Percentiles rank a stretch among this genome's conserved stretches.
Conservation (phyloP, 2,329 filamentous ascomycete genomes). For the Calonectria leucothoes region DNA sequence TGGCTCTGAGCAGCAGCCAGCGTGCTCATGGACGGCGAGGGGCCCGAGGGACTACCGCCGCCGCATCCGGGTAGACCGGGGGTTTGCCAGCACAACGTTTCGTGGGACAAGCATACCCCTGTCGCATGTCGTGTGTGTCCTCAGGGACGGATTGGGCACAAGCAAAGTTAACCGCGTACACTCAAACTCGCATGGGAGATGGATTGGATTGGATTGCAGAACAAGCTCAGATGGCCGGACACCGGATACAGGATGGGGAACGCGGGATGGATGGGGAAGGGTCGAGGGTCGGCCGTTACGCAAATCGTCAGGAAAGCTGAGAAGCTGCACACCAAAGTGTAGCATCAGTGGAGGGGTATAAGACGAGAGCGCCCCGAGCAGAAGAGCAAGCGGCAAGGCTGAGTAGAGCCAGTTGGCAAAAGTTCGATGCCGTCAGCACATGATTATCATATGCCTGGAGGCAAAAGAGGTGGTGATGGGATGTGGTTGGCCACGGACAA, state of each 20-base stretch:
- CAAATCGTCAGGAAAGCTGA: constrained; percentile 9
- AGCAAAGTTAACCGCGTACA: constrained; percentile 9
- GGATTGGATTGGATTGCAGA: constrained; percentile 5
- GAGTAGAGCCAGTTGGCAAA: constrained; percentile 2
- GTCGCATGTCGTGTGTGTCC: constrained; percentile 19
- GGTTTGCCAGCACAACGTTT: constrained; percentile 18
- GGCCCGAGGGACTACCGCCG: constrained; percentile 23
- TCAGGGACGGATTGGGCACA: constrained; percentile 9
- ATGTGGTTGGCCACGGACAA: neutral
- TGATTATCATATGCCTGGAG: neutral
- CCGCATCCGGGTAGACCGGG: constrained; percentile 35
- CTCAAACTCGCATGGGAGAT: constrained; percentile 10
- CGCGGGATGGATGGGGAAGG: neutral
- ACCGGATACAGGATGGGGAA: neutral
- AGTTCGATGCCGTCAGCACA: constrained; percentile 16
- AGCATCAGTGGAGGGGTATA: neutral
- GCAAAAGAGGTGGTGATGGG: neutral
- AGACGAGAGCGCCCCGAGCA: constrained; percentile 3
- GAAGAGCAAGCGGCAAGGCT: neutral
- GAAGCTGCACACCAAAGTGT: neutral
- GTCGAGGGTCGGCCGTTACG: constrained; percentile 16
- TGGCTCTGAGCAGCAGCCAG: constrained; percentile 27
- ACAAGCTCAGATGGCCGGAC: neutral
- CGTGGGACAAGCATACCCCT: constrained; percentile 4
- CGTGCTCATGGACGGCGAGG: constrained; percentile 17